Evolutionary conservation across 2,329 filamentous ascomycete species (phyloP).

Genomic region (Cordyceps tenuipes): DNA sequence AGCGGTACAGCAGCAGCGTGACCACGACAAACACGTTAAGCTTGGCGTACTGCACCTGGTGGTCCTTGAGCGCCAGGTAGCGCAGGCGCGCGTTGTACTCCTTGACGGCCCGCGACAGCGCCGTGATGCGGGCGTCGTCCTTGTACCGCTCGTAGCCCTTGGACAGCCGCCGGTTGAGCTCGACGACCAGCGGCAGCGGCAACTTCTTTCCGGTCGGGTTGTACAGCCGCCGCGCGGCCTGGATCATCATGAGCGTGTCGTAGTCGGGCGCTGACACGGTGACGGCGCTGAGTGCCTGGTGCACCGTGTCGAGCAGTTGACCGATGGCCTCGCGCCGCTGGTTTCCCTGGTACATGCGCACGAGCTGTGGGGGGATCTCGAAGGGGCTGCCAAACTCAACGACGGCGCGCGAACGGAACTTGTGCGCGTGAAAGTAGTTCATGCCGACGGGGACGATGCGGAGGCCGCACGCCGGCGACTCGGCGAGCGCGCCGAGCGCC

Average conservation of each 20-base stretch:
- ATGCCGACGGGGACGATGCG: slow-evolving; percentile 96
- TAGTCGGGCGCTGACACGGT: slow-evolving; percentile 91
- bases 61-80: slow-evolving; percentile 80
- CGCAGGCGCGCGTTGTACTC: slow-evolving; percentile 82
- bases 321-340: slow-evolving; percentile 82
- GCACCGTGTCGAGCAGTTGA: slow-evolving; percentile 75
- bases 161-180: slow-evolving; percentile 84
- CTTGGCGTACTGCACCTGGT: slow-evolving; percentile 87
- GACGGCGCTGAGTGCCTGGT: slow-evolving; percentile 75
- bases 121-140: slow-evolving; percentile 74
- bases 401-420: slow-evolving; percentile 91
- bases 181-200: slow-evolving; percentile 83
- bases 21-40: slow-evolving; percentile 72
- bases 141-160: slow-evolving; percentile 91
- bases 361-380: slow-evolving; percentile 72
- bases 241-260: slow-evolving; percentile 93
- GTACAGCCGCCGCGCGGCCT: slow-evolving; percentile 87
- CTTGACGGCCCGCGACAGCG: slow-evolving; percentile 65
- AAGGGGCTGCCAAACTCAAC: slow-evolving; percentile 91
- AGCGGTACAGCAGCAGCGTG: slow-evolving; percentile 68
- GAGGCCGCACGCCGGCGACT: slow-evolving; percentile 76
- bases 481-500: slow-evolving; percentile 82
- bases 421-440: slow-evolving; percentile 99
- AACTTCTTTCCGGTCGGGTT: slow-evolving; percentile 92
- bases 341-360: slow-evolving; percentile 76